Percentiles rank a stretch among this genome's conserved stretches.
These are phyloP conservation scores for Achaetomium macrosporum DNA, from an alignment of 2,329 filamentous ascomycete genomes.

Conservation along the genomic window DNA sequence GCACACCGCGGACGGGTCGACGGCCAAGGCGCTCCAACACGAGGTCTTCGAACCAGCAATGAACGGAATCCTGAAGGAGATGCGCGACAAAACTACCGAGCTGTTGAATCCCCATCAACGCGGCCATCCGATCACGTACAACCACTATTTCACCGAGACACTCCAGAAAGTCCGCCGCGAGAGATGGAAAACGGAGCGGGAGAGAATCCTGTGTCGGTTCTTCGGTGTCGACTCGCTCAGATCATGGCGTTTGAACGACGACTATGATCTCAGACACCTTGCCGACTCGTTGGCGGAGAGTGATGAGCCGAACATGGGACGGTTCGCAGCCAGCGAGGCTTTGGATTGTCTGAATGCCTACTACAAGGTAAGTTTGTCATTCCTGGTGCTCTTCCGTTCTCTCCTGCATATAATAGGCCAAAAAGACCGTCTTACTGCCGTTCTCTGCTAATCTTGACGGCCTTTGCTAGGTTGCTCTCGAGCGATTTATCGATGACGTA, in stretches of 20 bases:
- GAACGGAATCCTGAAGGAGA: slow-evolving; percentile 28
- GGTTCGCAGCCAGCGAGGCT: slow-evolving; percentile 29
- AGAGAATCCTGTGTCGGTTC: slow-evolving; percentile 1
- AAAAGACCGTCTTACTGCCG: too few species aligned
- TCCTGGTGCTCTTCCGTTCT: too few species aligned
- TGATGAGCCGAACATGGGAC: slow-evolving; percentile 25
- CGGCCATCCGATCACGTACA: slow-evolving; percentile 48
- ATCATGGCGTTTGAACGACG: neutral
- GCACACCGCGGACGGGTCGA: slow-evolving; percentile 32
- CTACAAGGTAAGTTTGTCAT: slow-evolving; percentile 30
- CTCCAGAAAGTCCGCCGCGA: slow-evolving; percentile 30
- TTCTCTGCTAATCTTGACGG: neutral
- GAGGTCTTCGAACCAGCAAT: slow-evolving; percentile 28
- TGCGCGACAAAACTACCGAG: slow-evolving; percentile 38
- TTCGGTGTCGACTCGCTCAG: neutral
- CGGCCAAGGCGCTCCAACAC: slow-evolving; percentile 32
- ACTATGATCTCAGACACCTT: slow-evolving; percentile 6
- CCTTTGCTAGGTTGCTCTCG: slow-evolving; percentile 38
- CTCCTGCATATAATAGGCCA: too few species aligned
- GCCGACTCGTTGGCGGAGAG: neutral
- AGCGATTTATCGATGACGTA: slow-evolving; percentile 39
- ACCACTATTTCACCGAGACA: slow-evolving; percentile 39
- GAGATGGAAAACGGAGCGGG: slow-evolving; percentile 5
- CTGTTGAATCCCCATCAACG: slow-evolving; percentile 41
- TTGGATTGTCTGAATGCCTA: slow-evolving; percentile 33